phyloP scores from a whole-genome alignment of 2,329 filamentous ascomycete genomes.

The Neocucurbitaria cava region DNA sequence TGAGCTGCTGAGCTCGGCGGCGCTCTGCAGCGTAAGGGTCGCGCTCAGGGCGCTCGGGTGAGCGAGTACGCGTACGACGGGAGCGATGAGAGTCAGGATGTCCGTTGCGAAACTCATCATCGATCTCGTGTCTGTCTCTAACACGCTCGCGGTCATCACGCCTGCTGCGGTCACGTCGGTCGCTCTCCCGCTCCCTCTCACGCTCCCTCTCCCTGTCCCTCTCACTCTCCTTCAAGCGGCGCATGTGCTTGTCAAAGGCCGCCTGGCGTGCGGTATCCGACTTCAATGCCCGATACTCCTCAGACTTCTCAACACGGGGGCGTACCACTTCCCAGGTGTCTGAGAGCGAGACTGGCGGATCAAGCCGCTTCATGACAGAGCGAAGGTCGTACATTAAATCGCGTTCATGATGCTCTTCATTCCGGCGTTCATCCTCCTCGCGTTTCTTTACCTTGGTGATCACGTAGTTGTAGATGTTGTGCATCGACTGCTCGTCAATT shows the following conservation, averaged over 20 bases:
- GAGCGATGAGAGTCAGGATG: slow-evolving; percentile 50
- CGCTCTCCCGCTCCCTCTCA: too few relatives aligned
- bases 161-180: slow-evolving; percentile 57
- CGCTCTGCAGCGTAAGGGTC: slow-evolving; percentile 96
- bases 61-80: slow-evolving; percentile 73
- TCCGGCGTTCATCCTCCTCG: slow-evolving; percentile 81
- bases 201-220: too few relatives aligned
- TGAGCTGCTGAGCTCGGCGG: slow-evolving; percentile 89
- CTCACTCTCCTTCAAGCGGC: slow-evolving; percentile 88
- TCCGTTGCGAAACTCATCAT: slow-evolving; percentile 51
- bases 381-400: slow-evolving; percentile 84
- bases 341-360: slow-evolving; percentile 77
- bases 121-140: slow-evolving; percentile 49
- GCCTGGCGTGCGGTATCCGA: slow-evolving; percentile 82
- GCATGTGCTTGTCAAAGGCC: slow-evolving; percentile 91
- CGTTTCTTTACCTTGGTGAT: slow-evolving; percentile 85
- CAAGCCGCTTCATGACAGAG: slow-evolving; percentile 85
- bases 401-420: slow-evolving; percentile 84
- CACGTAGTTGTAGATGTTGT: slow-evolving; percentile 84
- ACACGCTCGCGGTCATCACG: slow-evolving; percentile 54
- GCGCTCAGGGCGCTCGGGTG: slow-evolving; percentile 89
- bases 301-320: slow-evolving; percentile 76
- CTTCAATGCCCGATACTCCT: slow-evolving; percentile 83
- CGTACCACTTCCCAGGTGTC: slow-evolving; percentile 92
- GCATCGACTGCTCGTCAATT: slow-evolving; percentile 80